phyloP scores from a whole-genome alignment of 306 rosid species.

The Begonia peltatifolia region DNA sequence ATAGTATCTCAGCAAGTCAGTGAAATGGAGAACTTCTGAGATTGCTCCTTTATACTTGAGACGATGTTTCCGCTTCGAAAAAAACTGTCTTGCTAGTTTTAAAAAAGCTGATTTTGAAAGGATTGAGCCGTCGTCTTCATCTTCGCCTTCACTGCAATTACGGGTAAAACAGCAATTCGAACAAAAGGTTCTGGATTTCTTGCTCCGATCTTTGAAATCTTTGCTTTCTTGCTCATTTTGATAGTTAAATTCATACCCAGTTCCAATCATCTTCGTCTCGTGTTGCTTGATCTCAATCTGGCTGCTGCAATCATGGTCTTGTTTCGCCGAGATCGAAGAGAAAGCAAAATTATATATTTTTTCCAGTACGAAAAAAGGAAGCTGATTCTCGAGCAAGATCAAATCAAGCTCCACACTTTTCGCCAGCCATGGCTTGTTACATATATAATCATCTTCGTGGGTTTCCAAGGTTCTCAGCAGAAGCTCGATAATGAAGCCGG shows the following conservation, averaged over 20 bases:
- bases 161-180: not conserved
- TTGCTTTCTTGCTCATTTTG: not conserved
- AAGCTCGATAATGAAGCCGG: not conserved
- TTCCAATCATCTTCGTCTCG: too few species aligned
- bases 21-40: conserved; percentile 20
- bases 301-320: too few species aligned
- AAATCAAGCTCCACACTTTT: not conserved
- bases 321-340: too few species aligned
- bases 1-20: conserved; percentile 30
- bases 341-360: not conserved
- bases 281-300: too few species aligned
- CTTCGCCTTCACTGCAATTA: not conserved
- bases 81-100: not conserved
- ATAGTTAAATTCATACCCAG: not conserved
- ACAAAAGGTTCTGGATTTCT: not conserved
- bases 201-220: not conserved
- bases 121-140: not conserved
- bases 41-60: not conserved
- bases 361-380: not conserved
- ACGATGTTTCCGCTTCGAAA: not conserved
- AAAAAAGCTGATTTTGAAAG: not conserved
- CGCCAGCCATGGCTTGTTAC: not conserved
- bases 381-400: not conserved
- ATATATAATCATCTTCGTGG: not conserved
- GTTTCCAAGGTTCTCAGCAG: not conserved